These are phyloP conservation scores for Aristolochia contorta DNA, from an alignment of 164 flowering plant species.

Conservation along the genomic window DNA sequence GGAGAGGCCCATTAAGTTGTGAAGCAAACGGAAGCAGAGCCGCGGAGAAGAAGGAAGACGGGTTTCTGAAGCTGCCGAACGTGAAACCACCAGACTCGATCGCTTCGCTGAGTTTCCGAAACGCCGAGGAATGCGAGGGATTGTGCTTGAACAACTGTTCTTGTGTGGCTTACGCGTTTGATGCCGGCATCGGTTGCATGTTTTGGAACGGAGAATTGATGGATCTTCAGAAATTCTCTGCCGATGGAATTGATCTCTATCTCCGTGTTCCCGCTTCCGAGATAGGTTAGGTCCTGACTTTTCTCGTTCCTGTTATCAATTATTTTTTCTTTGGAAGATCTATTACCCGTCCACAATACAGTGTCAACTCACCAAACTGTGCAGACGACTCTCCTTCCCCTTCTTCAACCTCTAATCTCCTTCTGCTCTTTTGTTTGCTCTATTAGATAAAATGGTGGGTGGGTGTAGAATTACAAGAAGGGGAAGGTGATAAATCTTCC, in stretches of 20 bases:
- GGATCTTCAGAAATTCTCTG: slow-evolving; percentile 6
- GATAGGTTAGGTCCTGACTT: slow-evolving; percentile 6
- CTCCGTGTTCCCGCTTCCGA: slow-evolving; percentile 11
- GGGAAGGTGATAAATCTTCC: too few relatives aligned
- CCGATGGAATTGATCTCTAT: background rate
- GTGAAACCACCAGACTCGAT: slow-evolving; percentile 23
- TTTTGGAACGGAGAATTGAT: slow-evolving; percentile 12
- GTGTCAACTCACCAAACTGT: too few relatives aligned
- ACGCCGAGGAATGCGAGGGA: background rate
- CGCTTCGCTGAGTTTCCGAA: background rate
- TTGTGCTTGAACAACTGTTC: slow-evolving; percentile 11
- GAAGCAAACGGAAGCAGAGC: background rate
- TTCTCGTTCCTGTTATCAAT: background rate
- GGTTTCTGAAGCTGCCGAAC: slow-evolving; percentile 17
- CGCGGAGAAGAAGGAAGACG: slow-evolving; percentile 14
- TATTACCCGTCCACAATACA: too few relatives aligned
- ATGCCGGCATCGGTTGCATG: slow-evolving; percentile 13
- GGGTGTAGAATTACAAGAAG: too few relatives aligned
- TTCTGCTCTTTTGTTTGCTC: too few relatives aligned
- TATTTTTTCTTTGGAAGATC: too few relatives aligned
- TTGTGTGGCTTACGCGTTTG: slow-evolving; percentile 14
- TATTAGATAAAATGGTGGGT: too few relatives aligned
- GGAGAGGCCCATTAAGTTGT: background rate
- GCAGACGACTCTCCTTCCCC: too few relatives aligned
- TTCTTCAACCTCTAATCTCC: too few relatives aligned